Evolutionary conservation across 2,329 filamentous ascomycete species (phyloP).

Genomic region (Colletotrichum sp.): DNA sequence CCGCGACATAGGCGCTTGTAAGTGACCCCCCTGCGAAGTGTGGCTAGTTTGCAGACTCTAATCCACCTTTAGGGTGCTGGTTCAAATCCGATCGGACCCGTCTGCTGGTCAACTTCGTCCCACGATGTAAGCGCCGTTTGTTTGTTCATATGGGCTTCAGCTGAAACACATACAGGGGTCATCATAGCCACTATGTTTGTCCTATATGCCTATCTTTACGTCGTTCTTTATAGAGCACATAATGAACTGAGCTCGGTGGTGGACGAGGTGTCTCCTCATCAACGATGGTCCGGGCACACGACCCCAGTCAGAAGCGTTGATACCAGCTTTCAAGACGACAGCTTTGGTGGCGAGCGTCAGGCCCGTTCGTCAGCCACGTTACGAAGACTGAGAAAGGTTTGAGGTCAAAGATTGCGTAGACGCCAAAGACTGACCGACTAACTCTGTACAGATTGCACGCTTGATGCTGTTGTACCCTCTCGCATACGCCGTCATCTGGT

Average conservation of each 20-base stretch:
- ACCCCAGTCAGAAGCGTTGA: not conserved
- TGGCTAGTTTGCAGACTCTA: not conserved
- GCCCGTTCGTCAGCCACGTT: constrained; percentile 2
- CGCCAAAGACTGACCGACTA: not conserved
- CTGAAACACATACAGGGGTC: constrained; percentile 24
- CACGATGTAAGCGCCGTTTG: constrained; percentile 30
- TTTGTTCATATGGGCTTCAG: not conserved
- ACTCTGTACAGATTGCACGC: constrained; percentile 35
- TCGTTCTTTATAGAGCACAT: constrained; percentile 42
- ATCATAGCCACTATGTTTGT: constrained; percentile 42
- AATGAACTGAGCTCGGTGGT: constrained; percentile 36
- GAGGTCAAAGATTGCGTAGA: not conserved
- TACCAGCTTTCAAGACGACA: not conserved
- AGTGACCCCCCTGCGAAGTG: not conserved
- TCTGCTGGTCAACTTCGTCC: constrained; percentile 45
- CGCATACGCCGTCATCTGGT: constrained; percentile 46
- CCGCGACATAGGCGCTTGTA: constrained; percentile 36
- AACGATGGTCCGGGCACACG: not conserved
- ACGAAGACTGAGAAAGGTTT: constrained; percentile 26
- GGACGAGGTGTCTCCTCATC: constrained; percentile 19
- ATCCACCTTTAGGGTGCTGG: constrained; percentile 39
- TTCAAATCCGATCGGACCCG: constrained; percentile 42
- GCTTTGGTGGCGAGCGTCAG: not conserved
- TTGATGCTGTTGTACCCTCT: constrained; percentile 48
- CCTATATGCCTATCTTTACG: constrained; percentile 43